These are phyloP conservation scores for Moringa oleifera DNA, from an alignment of 345 rosid genomes.

Conservation along the genomic window DNA sequence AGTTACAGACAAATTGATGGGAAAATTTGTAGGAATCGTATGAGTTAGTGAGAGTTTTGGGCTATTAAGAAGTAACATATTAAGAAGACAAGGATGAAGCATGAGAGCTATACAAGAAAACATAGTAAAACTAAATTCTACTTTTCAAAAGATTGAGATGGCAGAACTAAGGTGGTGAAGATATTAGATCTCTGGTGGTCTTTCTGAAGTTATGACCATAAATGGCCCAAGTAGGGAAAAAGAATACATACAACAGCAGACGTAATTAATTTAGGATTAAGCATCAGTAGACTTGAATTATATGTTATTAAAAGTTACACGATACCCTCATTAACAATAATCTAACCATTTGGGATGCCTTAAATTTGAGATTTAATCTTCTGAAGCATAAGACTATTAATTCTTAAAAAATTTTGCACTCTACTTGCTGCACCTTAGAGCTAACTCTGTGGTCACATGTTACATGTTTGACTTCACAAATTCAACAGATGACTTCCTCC, in stretches of 20 bases:
- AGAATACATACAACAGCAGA: not conserved
- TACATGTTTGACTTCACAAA: not conserved
- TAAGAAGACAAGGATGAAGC: too few species aligned
- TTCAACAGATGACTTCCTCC: not conserved
- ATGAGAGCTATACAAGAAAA: not conserved
- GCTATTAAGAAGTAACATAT: not conserved
- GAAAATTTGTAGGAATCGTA: not conserved
- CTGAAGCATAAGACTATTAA: not conserved
- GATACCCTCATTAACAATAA: not conserved
- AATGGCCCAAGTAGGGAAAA: not conserved
- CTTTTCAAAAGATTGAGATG: not conserved
- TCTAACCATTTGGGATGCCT: not conserved
- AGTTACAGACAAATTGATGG: not conserved
- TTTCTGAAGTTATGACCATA: not conserved
- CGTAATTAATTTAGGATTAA: not conserved
- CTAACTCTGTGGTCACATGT: not conserved
- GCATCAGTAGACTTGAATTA: not conserved
- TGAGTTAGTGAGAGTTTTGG: not conserved
- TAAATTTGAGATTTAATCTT: not conserved
- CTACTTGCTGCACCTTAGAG: not conserved
- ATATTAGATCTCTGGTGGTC: not conserved
- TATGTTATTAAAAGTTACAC: not conserved
- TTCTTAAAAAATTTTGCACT: not conserved
- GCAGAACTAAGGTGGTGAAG: not conserved
- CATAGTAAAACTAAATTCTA: too few species aligned